These are phyloP conservation scores for Agapanthus africanus DNA, from an alignment of 106 monocot genomes.

Conservation along the genomic window DNA sequence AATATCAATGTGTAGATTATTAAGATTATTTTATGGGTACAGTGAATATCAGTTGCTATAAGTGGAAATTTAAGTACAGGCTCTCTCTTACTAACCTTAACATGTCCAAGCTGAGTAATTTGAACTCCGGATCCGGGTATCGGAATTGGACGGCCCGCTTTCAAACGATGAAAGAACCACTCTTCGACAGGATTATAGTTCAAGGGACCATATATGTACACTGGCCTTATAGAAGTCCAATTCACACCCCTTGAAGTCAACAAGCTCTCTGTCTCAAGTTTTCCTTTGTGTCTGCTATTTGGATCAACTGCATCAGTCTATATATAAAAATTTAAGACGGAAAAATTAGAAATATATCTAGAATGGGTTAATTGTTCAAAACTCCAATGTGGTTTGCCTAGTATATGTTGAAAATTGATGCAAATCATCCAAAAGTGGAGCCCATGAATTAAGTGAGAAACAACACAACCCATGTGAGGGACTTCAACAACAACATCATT, in stretches of 20 bases:
- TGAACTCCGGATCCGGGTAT: slow-evolving; percentile 76
- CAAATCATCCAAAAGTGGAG: too few relatives aligned
- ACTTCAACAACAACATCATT: too few relatives aligned
- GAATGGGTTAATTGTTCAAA: too few relatives aligned
- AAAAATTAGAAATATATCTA: background rate
- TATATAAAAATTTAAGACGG: background rate
- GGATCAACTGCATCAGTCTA: slow-evolving; percentile 96
- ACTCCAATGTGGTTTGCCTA: too few relatives aligned
- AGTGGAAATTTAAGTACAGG: too few relatives aligned
- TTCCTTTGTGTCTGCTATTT: slow-evolving; percentile 97
- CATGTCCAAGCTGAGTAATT: slow-evolving; percentile 93
- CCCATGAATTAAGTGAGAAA: too few relatives aligned
- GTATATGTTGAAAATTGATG: too few relatives aligned
- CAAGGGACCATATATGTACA: slow-evolving; percentile 94
- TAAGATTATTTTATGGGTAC: too few relatives aligned
- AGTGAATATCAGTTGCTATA: too few relatives aligned
- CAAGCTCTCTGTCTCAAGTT: slow-evolving; percentile 95
- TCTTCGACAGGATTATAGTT: slow-evolving; percentile 99
- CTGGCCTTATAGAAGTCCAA: slow-evolving; percentile 90
- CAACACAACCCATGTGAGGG: too few relatives aligned
- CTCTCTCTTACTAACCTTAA: slow-evolving; percentile 61
- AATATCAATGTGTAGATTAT: too few relatives aligned
- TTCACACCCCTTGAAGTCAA: slow-evolving; percentile 75
- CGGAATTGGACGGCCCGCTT: slow-evolving; percentile 91
- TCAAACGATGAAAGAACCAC: slow-evolving; percentile 98